These are phyloP conservation scores for Polytrichum commune DNA, from an alignment of 225 moss, liverwort and hornwort species.

Conservation along the genomic window DNA sequence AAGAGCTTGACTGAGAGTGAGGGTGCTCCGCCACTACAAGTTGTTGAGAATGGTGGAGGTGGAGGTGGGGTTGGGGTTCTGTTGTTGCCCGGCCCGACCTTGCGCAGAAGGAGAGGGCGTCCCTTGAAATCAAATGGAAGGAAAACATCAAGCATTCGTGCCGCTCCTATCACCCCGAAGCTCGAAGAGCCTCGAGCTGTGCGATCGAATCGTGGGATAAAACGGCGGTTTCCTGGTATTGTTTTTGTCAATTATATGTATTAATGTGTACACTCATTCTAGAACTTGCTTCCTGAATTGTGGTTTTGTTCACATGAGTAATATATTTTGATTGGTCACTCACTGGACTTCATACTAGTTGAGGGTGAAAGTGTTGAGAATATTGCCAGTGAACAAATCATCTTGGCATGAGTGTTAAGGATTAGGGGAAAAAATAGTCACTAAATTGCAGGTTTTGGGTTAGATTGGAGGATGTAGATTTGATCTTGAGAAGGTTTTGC, in stretches of 20 bases:
- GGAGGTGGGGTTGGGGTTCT: constrained; percentile 5
- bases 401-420: too few species aligned
- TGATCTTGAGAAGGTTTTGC: too few species aligned
- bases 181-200: constrained; percentile 57
- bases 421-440: too few species aligned
- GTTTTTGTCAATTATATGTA: background rate
- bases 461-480: too few species aligned
- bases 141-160: constrained; percentile 27
- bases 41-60: constrained; percentile 18
- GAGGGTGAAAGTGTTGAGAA: too few species aligned
- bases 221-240: constrained; percentile 56
- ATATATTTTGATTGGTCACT: too few species aligned
- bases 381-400: too few species aligned
- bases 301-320: background rate
- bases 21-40: constrained; percentile 12
- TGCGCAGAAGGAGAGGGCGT: constrained; percentile 44
- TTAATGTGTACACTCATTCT: too few species aligned
- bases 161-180: constrained; percentile 50
- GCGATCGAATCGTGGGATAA: constrained; percentile 54
- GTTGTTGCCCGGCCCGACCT: constrained; percentile 17
- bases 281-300: background rate
- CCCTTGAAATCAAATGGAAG: constrained; percentile 35
- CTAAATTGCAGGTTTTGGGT: too few species aligned
- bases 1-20: constrained; percentile 41
- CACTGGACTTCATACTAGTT: too few species aligned